Base-by-base conservation (phyloP, 2,329 filamentous ascomycete species). In the Colletotrichum limetticola region DNA sequence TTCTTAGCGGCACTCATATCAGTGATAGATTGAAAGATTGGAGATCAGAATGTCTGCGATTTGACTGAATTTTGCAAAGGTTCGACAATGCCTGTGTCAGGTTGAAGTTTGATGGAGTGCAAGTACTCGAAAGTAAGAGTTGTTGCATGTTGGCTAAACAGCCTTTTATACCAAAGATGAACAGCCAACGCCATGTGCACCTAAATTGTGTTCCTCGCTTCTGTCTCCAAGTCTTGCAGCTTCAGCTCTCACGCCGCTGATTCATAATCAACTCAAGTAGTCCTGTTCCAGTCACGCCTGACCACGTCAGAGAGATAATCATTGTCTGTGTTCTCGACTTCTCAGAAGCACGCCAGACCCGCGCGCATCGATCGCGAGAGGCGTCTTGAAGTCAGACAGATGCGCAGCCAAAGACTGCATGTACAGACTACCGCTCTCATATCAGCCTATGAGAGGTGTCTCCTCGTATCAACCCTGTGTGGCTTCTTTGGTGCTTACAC, bases 1-100 rank as follows among this genome's bases (percentile, higher is more conserved):
- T 49, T 76, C 52, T 74, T 72, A 6, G 12, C 7, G 5, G 24
- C 22, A 22, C 30, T 64, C 70, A 69, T 72, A 0, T 16, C 28
- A 52, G 19, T 5, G 12, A 26, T 26, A 26, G 12, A 8, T n/a
- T 28, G 3, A n/a, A 24, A 9, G 22, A 5, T 37, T 4, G 6
- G 6, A 9, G 28, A n/a, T 19, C 2, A 16, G 0, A 28, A 4
- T 5, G 16, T 28, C 19, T 14, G 3, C 19, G n/a, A 2, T 3
- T 42, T 22, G 7, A 30, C 16, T 5, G 16, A 14, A 4, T 11
- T 26, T 24, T 1, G 52, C n/a, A 55, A 6, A 26, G n/a, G 19
- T 14, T 28, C n/a, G 3, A 24, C 11, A 42, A 42, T 19, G 37
- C 5, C 37, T 19, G 7, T 42, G 14, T 19, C 37, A 42, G 14